Conservation (phyloP, 2,329 filamentous ascomycete species). For the Colletotrichum sp. region DNA sequence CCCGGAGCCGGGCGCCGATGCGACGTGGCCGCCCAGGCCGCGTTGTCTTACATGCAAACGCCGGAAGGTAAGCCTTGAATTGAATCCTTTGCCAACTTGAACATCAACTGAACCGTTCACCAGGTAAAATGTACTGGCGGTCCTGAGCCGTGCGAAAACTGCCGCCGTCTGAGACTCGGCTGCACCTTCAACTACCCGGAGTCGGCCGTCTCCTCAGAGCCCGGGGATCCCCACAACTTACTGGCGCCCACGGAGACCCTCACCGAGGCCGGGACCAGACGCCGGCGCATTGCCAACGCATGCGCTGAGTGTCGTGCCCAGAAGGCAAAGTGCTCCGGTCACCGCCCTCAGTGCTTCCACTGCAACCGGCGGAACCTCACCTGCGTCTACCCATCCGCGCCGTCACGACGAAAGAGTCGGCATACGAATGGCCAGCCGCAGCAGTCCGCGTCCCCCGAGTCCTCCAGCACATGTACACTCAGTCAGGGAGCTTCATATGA, state of each 20-base stretch:
- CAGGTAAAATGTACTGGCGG: conserved; percentile 6
- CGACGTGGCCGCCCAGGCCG: neutral
- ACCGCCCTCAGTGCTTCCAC: conserved; percentile 10
- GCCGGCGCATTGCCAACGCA: conserved; percentile 28
- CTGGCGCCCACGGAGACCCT: conserved; percentile 9
- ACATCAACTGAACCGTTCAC: neutral
- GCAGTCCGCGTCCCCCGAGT: neutral
- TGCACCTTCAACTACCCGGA: conserved; percentile 11
- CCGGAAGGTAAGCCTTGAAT: neutral
- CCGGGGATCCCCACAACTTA: neutral
- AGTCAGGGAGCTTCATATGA: neutral
- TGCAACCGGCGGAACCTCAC: neutral
- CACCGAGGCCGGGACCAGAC: conserved; percentile 32
- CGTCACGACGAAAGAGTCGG: neutral
- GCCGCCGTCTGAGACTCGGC: neutral
- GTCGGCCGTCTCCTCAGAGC: neutral
- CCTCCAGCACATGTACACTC: neutral
- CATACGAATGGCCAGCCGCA: neutral
- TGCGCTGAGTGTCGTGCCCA: conserved; percentile 37
- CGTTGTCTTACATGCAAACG: conserved; percentile 7
- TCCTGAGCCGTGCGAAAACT: conserved; percentile 4
- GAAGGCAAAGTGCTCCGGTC: conserved; percentile 40
- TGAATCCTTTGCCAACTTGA: neutral
- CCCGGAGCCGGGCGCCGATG: neutral
- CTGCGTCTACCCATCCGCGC: neutral